A percentile compares a stretch with the other conserved stretches of the same genome.
Conservation (phyloP, 2,329 filamentous ascomycete genomes). For the Alternaria triticina region DNA sequence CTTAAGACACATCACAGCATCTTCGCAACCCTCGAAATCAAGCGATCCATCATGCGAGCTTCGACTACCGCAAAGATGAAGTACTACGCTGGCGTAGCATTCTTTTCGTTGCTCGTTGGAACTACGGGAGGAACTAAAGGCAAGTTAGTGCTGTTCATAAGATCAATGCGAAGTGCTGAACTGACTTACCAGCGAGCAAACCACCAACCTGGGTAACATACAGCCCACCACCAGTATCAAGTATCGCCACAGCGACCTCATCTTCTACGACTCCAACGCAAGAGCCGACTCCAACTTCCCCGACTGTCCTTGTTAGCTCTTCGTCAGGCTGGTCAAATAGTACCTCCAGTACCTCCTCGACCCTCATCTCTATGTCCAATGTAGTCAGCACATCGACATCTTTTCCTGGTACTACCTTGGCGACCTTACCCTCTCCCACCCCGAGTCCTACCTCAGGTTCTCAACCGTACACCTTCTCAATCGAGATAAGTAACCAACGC, state of each 20-base stretch:
- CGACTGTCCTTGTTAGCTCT: background rate
- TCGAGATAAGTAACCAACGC: conserved; percentile 9
- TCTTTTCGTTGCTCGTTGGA: background rate
- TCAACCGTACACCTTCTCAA: background rate
- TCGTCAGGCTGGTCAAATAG: background rate
- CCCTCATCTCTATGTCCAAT: background rate
- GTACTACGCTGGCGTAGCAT: background rate
- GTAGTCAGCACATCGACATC: background rate
- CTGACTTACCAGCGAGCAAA: background rate
- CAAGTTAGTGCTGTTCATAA: background rate
- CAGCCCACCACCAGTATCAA: background rate
- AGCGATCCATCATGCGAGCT: background rate
- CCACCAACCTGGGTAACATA: background rate
- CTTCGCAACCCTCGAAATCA: background rate
- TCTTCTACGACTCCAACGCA: background rate
- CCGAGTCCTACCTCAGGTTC: background rate
- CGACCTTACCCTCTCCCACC: background rate
- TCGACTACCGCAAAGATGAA: background rate
- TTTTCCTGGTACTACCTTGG: background rate
- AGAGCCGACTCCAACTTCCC: background rate
- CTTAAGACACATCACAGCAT: background rate
- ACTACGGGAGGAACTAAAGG: background rate
- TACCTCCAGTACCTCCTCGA: background rate
- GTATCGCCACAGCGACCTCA: too few species aligned
- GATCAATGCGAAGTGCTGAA: background rate